Evolutionary conservation across 169 alveolate species (phyloP), one percentile per base, ranked within the genome.

Genomic region (Eimeria necatrix): DNA sequence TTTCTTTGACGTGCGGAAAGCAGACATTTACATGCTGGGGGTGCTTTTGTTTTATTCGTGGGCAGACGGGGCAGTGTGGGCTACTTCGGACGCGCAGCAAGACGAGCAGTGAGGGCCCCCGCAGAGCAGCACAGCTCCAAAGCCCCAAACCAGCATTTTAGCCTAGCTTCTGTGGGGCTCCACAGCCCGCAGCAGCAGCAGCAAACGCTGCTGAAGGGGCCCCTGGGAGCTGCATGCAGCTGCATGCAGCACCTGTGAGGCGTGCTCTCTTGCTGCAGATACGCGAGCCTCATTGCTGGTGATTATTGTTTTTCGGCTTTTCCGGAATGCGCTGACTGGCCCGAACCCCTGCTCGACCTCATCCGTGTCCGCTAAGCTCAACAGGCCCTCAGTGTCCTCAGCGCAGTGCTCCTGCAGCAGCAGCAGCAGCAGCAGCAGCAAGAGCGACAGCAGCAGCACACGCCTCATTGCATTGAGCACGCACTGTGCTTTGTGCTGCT

Each of bases 31-130:
- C 70, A 96, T 96, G 97, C 96, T 95, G 26, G 97, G 97, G 10
- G 95, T 95, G 3, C 96, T 97, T 14, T 91, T 97, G 95, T 97
- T 97, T 49, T 97, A 97, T 97, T 95, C 96, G 2, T 97, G 98
- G 98, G 96, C 98, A 1, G 97, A 96, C 26, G 98, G 98, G 18
- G 96, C 97, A 16, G 94, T 97, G 59, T 97, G 98, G 98, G 95
- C 94, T 20, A 96, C 95, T 59, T 97, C 98, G 7, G 98, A 97
- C 86, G 96, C 97, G 8, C 78, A 93, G 61, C 97, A 96, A 93
- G 98, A 97, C 76, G 91, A 85, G 16, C 96, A 96, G 94, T 96
- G 22, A 61, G 94, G 26, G 7, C 3, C 16, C 16, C 10, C n/a
- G 14, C 53, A 49, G 14, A 4, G 24, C 4, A 24, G n/a, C 12